Percentiles rank a stretch among this genome's conserved stretches.
These are phyloP conservation scores for Alternaria sp. DNA, from an alignment of 2,329 filamentous ascomycete species.

Conservation along the genomic window DNA sequence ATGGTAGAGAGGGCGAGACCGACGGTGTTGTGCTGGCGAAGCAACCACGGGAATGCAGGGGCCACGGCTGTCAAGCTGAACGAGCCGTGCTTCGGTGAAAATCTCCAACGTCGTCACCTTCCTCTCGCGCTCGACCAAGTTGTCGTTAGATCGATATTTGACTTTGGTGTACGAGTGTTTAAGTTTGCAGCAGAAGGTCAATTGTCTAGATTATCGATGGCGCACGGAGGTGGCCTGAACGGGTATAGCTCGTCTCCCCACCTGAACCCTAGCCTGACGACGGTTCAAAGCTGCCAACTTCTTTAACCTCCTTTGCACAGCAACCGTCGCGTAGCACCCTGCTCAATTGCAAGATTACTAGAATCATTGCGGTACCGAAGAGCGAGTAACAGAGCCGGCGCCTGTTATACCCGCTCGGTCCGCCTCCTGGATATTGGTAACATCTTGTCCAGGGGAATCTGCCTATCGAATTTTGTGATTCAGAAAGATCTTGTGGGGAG, in stretches of 20 bases:
- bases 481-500: neutral
- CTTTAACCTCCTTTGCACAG: slow-evolving; percentile 3
- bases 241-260: neutral
- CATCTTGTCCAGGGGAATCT: neutral
- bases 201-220: neutral
- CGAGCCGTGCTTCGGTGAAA: neutral
- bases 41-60: slow-evolving; percentile 3
- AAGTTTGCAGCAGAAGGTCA: neutral
- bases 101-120: neutral
- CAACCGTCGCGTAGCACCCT: neutral
- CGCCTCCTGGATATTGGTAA: neutral
- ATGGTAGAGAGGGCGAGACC: neutral
- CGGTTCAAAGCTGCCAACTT: neutral
- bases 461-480: no score
- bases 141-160: neutral
- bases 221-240: neutral
- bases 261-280: neutral
- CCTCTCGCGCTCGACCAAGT: neutral
- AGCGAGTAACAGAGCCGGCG: neutral
- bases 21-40: slow-evolving; percentile 3
- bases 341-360: neutral
- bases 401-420: neutral
- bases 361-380: neutral
- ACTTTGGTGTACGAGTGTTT: slow-evolving; percentile 3
- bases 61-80: slow-evolving; percentile 1